Base-by-base conservation (phyloP, 805 yeast species). In the Candida vartiovaarae region DNA sequence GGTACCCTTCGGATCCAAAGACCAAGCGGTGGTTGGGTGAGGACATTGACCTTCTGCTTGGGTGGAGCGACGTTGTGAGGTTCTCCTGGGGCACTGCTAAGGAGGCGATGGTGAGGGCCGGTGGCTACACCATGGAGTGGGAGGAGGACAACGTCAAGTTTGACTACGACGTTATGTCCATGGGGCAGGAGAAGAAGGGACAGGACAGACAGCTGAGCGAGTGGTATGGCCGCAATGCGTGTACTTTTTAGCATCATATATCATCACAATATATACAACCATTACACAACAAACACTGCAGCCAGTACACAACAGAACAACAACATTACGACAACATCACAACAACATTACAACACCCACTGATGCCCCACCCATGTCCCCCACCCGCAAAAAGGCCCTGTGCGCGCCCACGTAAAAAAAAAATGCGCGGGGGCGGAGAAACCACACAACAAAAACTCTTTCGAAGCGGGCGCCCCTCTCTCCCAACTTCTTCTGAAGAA, bases 1-100 rank as follows among this genome's bases (percentile, higher is more conserved):
- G 99, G 1, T 93, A 93, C 61, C 98, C 99, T 0, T 76, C 90
- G 4, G 99, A 93, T 62, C 95, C 96, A 3, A 76, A 78, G 48
- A 91, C 99, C 0, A 72, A 75, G n/a, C 55, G 55, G 32, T 93
- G 96, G 96, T 66, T 93, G 34, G 71, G 75, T 34, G 52, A 62
- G 1, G 68, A 72, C 25, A 76, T 85, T 28, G 86, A 87, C 59
- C 74, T 74, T 10, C 67, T 91, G 10, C 86, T 86, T 63, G 98
- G 98, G 0, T 93, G 98, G 98, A 73, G 78, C 41, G 63, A 68
- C 6, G 76, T 82, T 38, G 72, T 84, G 7, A 66, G 99, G 40
- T 93, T 82, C 56, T 87, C 95, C 33, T 93, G 99, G 99, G 93
- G 87, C 54, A 93, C 99, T 0, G 79, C 96, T 2, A 79, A 77